phyloP scores from a whole-genome alignment of 1,284 basidiomycete species.

The Cerioporus squamosus region DNA sequence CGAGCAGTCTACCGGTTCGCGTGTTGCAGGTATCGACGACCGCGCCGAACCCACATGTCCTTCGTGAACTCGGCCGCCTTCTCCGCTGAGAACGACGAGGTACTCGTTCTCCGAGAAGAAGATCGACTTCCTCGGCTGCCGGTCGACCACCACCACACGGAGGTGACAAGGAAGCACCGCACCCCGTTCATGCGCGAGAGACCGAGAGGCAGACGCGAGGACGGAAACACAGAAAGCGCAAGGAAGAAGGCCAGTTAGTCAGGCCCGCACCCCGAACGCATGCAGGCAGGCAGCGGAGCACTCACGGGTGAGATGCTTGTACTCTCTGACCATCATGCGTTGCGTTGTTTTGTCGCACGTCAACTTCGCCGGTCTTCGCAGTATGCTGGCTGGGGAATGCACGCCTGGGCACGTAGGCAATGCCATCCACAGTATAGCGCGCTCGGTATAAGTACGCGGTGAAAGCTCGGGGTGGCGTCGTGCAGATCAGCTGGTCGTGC shows the following conservation, averaged over 20 bases:
- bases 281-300: neutral
- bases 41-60: constrained; percentile 56
- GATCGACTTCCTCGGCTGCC: constrained; percentile 49
- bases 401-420: too few relatives aligned
- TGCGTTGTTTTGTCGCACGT: neutral
- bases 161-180: too few relatives aligned
- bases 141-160: too few relatives aligned
- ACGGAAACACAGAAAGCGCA: neutral
- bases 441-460: constrained; percentile 20
- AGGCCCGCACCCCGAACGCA: constrained; percentile 7
- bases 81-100: constrained; percentile 55
- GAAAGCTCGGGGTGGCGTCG: constrained; percentile 10
- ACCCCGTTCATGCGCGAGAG: too few relatives aligned
- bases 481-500: constrained; percentile 15
- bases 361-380: neutral
- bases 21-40: too few relatives aligned
- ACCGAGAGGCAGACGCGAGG: neutral
- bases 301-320: constrained; percentile 33
- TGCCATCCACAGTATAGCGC: neutral
- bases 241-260: neutral
- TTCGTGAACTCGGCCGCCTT: constrained; percentile 53
- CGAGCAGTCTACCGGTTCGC: too few relatives aligned
- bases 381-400: neutral
- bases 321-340: constrained; percentile 24
- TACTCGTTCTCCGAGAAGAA: constrained; percentile 62